These are phyloP conservation scores for Carpinus fangiana DNA, from an alignment of 306 rosid species.

Conservation along the genomic window DNA sequence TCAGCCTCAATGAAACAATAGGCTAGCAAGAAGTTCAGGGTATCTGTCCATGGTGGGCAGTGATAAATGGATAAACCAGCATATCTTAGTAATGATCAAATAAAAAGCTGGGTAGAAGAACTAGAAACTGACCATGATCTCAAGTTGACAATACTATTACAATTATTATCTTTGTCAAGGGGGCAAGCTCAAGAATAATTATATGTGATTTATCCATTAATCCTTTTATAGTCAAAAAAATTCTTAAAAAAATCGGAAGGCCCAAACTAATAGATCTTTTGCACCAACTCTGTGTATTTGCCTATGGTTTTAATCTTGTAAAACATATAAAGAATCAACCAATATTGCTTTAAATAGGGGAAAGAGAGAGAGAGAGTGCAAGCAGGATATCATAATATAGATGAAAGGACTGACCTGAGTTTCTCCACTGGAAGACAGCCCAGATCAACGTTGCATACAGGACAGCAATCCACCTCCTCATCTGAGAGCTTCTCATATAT, in stretches of 20 bases:
- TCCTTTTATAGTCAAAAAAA: neutral
- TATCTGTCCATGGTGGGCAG: neutral
- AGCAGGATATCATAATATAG: neutral
- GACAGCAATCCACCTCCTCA: constrained; percentile 82
- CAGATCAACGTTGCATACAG: constrained; percentile 84
- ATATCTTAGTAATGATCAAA: neutral
- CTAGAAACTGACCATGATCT: neutral
- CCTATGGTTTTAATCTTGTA: neutral
- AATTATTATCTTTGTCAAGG: neutral
- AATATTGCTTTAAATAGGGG: neutral
- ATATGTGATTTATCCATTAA: neutral
- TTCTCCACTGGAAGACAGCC: constrained; percentile 88
- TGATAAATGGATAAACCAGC: neutral
- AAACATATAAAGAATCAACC: constrained; percentile 3
- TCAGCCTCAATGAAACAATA: neutral
- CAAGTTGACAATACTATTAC: neutral
- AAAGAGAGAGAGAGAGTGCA: neutral
- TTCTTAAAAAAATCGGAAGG: neutral
- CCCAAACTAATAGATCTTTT: neutral
- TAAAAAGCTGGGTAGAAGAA: neutral
- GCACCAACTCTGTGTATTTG: neutral
- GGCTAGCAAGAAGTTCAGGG: neutral
- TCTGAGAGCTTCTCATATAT: constrained; percentile 80
- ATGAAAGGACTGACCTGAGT: constrained; percentile 62
- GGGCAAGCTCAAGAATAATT: neutral